phyloP scores from a whole-genome alignment of 2,329 filamentous ascomycete species.

The Ascochyta rabiei region DNA sequence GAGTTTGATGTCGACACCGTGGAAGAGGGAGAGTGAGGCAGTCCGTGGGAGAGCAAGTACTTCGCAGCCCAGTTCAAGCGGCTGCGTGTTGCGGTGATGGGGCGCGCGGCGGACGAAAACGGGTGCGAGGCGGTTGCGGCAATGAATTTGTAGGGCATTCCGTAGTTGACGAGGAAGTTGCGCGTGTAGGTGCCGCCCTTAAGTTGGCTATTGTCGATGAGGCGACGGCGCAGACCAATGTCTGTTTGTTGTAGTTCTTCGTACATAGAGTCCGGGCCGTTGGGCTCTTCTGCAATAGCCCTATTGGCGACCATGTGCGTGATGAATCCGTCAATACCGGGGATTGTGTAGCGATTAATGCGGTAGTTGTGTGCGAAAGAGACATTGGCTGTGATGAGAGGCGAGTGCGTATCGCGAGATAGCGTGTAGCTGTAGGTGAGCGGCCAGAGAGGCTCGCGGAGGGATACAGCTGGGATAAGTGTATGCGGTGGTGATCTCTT shows the following conservation, averaged over 20 bases:
- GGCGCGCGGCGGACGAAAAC: constrained; percentile 39
- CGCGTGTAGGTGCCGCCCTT: constrained; percentile 56
- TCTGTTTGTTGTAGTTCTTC: constrained; percentile 50
- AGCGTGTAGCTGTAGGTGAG: constrained; percentile 41
- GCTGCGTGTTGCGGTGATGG: constrained; percentile 58
- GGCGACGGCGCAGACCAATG: constrained; percentile 39
- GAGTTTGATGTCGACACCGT: neutral
- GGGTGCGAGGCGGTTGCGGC: constrained; percentile 53
- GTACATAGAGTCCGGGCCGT: constrained; percentile 69
- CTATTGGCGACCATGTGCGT: constrained; percentile 64
- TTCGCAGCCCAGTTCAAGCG: constrained; percentile 63
- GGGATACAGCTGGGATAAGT: constrained; percentile 32
- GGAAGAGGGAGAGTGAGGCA: constrained; percentile 6
- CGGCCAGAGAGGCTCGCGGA: constrained; percentile 47
- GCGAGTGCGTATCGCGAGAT: constrained; percentile 37
- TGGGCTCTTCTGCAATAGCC: constrained; percentile 56
- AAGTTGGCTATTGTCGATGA: constrained; percentile 25
- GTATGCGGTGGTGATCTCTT: constrained; percentile 43
- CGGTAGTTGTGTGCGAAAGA: constrained; percentile 50
- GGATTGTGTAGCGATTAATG: constrained; percentile 55
- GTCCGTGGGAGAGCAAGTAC: constrained; percentile 44
- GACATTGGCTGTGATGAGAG: constrained; percentile 42
- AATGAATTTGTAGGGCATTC: constrained; percentile 71
- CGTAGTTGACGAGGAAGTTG: constrained; percentile 63
- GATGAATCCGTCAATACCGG: constrained; percentile 53